Percentiles rank a stretch among this genome's conserved stretches.
phyloP scores from a whole-genome alignment of 148 eudicot genomes.

The Spergularia bocconei region DNA sequence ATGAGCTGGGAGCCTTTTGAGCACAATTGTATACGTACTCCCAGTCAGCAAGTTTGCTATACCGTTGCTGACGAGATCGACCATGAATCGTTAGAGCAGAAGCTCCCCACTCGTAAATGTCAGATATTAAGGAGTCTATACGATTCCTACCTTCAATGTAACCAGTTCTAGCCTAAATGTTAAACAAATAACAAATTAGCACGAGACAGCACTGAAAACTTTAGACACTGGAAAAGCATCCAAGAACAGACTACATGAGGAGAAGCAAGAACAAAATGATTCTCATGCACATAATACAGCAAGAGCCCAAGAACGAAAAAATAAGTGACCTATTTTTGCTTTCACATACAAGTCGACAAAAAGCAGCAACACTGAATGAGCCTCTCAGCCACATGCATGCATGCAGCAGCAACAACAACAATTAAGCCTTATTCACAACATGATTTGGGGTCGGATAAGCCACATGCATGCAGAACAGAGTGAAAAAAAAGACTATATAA shows the following conservation, averaged over 20 bases:
- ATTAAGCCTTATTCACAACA: no score
- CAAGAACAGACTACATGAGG: no score
- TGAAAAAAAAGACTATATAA: not conserved
- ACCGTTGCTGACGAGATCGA: conserved; percentile 92
- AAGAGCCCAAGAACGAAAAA: not conserved
- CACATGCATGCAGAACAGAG: no score
- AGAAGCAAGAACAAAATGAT: not conserved
- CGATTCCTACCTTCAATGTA: conserved; percentile 91
- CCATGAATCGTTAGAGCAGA: conserved; percentile 91
- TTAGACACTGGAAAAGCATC: not conserved
- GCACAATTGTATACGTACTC: conserved; percentile 72
- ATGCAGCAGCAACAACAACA: no score
- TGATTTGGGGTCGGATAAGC: no score
- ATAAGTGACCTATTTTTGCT: not conserved
- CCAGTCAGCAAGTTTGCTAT: conserved; percentile 98
- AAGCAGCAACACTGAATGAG: not conserved
- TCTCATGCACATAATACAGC: not conserved
- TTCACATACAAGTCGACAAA: not conserved
- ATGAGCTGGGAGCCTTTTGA: conserved; percentile 53
- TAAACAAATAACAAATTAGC: not conserved
- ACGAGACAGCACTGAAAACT: conserved; percentile 14
- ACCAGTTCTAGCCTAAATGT: conserved; percentile 78
- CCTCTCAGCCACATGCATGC: not conserved
- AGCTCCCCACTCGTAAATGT: conserved; percentile 86
- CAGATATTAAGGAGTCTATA: conserved; percentile 66